Conservation (phyloP, 768 basidiomycete genomes). For the Mycena amicta region DNA sequence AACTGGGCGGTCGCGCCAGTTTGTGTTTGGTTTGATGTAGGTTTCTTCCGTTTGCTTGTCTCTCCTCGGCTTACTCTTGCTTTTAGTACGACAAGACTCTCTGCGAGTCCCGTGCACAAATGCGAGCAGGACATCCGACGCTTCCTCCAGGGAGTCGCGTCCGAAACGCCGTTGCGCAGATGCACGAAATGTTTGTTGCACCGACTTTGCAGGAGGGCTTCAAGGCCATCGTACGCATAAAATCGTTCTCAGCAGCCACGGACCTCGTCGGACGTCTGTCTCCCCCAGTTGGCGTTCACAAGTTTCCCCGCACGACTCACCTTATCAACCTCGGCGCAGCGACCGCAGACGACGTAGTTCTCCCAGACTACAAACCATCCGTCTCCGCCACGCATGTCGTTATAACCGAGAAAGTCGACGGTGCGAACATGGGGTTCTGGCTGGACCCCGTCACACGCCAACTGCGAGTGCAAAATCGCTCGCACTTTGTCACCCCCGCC, state of each 20-base stretch:
- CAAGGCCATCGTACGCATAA: constrained; percentile 47
- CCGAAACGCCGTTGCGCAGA: constrained; percentile 56
- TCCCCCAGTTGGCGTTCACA: constrained; percentile 45
- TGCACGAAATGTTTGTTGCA: constrained; percentile 45
- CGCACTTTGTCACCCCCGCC: constrained; percentile 56
- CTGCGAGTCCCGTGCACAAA: constrained; percentile 57
- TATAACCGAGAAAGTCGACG: constrained; percentile 68
- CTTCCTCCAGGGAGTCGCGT: constrained; percentile 58
- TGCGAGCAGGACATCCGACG: constrained; percentile 59
- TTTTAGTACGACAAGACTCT: constrained; percentile 42
- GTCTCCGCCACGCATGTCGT: constrained; percentile 36
- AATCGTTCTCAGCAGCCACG: constrained; percentile 52
- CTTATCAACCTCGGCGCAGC: constrained; percentile 60
- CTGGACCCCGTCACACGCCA: constrained; percentile 46
- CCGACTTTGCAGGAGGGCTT: constrained; percentile 58
- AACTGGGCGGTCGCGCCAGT: constrained; percentile 49
- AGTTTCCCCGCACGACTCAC: constrained; percentile 66
- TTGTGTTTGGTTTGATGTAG: constrained; percentile 55
- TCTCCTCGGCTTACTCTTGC: too few species aligned
- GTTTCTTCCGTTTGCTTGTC: background rate
- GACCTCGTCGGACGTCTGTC: constrained; percentile 50
- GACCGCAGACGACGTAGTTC: constrained; percentile 54
- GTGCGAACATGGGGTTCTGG: constrained; percentile 69
- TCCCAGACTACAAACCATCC: constrained; percentile 26
- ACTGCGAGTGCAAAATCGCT: constrained; percentile 62